These are phyloP conservation scores for Talaromyces verruculosus DNA, from an alignment of 2,329 filamentous ascomycete species.

Conservation along the genomic window DNA sequence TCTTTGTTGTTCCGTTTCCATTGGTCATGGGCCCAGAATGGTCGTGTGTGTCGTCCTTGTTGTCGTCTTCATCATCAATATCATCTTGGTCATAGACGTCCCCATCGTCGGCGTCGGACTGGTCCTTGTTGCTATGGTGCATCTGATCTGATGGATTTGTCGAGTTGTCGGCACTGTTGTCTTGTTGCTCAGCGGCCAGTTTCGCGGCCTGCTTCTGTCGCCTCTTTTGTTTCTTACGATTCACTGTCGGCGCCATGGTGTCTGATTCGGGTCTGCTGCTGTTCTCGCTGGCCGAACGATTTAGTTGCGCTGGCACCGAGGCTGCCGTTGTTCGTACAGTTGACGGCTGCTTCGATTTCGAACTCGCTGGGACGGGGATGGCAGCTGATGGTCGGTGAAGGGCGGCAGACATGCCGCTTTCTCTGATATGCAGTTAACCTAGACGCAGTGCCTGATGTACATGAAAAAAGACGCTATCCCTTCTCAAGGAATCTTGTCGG, in stretches of 20 bases:
- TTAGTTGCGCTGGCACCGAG: not conserved
- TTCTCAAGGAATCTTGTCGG: not conserved
- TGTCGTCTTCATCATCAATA: conserved; percentile 43
- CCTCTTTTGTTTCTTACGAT: conserved; percentile 94
- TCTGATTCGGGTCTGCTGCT: conserved; percentile 22
- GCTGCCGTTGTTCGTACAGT: not conserved
- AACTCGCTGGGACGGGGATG: conserved; percentile 1
- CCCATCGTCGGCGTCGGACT: conserved; percentile 35
- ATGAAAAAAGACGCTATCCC: conserved; percentile 10
- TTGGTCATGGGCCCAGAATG: conserved; percentile 27
- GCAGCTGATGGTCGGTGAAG: conserved; percentile 17
- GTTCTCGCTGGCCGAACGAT: conserved; percentile 12
- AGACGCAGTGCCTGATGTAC: conserved; percentile 15
- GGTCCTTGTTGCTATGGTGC: conserved; percentile 28
- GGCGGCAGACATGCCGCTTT: conserved; percentile 23
- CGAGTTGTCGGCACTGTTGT: conserved; percentile 28
- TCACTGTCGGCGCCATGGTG: conserved; percentile 57
- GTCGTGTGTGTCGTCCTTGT: conserved; percentile 50
- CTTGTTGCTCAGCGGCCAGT: conserved; percentile 58
- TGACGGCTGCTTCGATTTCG: conserved; percentile 11
- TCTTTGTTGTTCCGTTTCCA: conserved; percentile 32
- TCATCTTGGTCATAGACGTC: conserved; percentile 56
- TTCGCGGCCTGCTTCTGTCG: conserved; percentile 79
- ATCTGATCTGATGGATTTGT: conserved; percentile 39
- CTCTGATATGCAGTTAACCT: conserved; percentile 13